These are phyloP conservation scores for Amanita rimosa DNA, from an alignment of 768 basidiomycete species.

Conservation along the genomic window DNA sequence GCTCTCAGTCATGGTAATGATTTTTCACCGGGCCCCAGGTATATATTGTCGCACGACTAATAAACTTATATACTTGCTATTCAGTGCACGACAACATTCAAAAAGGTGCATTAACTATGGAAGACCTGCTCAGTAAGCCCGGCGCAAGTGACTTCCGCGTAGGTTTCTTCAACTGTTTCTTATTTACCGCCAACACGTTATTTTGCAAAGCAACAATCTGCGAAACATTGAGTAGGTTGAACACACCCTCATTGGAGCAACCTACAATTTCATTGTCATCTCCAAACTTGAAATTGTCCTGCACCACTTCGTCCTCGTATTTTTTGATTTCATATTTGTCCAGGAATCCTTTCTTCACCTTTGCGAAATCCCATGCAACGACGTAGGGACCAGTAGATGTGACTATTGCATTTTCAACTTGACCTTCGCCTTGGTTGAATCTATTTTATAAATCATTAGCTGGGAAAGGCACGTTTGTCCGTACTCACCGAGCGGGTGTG, in stretches of 20 bases:
- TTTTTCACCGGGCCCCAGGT: not conserved
- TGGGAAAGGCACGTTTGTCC: not conserved
- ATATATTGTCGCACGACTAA: not conserved
- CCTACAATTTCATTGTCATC: slow-evolving; percentile 93
- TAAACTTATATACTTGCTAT: slow-evolving; percentile 1
- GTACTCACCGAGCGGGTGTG: slow-evolving; percentile 77
- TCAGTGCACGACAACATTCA: slow-evolving; percentile 13
- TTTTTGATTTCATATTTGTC: slow-evolving; percentile 96
- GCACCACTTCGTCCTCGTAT: slow-evolving; percentile 90
- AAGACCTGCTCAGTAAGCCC: slow-evolving; percentile 37
- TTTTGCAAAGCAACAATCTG: slow-evolving; percentile 93
- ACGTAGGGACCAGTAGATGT: slow-evolving; percentile 90
- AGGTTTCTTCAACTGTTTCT: slow-evolving; percentile 82
- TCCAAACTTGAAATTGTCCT: slow-evolving; percentile 96
- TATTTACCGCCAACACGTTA: slow-evolving; percentile 88
- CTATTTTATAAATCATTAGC: slow-evolving; percentile 26
- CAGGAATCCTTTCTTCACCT: slow-evolving; percentile 85
- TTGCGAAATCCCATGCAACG: slow-evolving; percentile 94
- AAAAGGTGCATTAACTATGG: slow-evolving; percentile 61
- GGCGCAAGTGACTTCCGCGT: slow-evolving; percentile 62
- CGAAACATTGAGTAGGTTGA: slow-evolving; percentile 5
- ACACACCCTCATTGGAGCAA: slow-evolving; percentile 10
- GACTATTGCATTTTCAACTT: slow-evolving; percentile 90
- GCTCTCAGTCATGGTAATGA: not conserved
- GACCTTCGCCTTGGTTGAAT: slow-evolving; percentile 85